These are phyloP conservation scores for Fraxinus ornus DNA, from an alignment of 305 asterid species.

Conservation along the genomic window DNA sequence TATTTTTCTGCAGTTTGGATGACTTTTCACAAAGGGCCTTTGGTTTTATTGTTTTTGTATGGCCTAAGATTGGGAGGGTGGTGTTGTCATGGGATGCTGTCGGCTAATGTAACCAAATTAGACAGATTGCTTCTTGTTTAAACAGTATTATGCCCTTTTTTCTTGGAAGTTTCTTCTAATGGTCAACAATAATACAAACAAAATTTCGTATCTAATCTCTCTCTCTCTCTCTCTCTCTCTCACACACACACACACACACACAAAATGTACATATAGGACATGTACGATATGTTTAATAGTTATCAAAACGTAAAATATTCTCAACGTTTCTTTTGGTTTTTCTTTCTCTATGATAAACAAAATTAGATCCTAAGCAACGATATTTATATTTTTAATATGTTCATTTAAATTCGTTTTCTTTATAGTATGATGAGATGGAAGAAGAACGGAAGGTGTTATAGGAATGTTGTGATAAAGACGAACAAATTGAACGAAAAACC, in stretches of 20 bases:
- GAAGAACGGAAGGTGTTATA: background rate
- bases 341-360: background rate
- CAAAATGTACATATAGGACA: background rate
- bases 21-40: slow-evolving; percentile 22
- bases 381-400: background rate
- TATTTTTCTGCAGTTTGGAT: slow-evolving; percentile 2
- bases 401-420: background rate
- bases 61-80: slow-evolving; percentile 19
- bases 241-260: background rate
- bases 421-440: background rate
- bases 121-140: background rate
- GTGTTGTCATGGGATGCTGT: slow-evolving; percentile 19
- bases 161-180: background rate
- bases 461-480: background rate
- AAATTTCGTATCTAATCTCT: background rate
- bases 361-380: background rate
- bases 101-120: slow-evolving; percentile 22
- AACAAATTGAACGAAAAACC: background rate
- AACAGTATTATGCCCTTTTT: background rate
- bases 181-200: background rate
- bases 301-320: background rate
- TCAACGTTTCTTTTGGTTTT: background rate
- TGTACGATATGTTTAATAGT: background rate
- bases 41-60: slow-evolving; percentile 13
- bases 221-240: background rate